Evolutionary conservation across 2,329 filamentous ascomycete genomes (phyloP).

Genomic region (Elsinoe necatrix): DNA sequence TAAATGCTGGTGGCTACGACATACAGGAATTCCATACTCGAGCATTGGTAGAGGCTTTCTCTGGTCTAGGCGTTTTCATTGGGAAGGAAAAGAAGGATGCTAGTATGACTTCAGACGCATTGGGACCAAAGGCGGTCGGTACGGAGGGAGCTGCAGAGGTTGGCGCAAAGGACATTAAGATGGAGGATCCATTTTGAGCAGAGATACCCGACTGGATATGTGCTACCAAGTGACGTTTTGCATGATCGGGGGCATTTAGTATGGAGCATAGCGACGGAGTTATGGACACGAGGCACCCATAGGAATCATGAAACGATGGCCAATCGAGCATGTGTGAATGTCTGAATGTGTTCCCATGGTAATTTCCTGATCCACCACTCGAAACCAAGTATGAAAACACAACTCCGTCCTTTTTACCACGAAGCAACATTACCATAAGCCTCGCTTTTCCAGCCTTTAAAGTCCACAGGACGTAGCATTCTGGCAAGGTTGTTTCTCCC

Average conservation of each 20-base stretch:
- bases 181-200: constrained; percentile 36
- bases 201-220: constrained; percentile 7
- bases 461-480: not conserved
- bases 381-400: not conserved
- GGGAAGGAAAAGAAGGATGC: constrained; percentile 56
- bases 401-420: too few species aligned
- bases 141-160: constrained; percentile 43
- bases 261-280: not conserved
- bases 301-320: not conserved
- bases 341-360: not conserved
- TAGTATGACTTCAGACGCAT: constrained; percentile 24
- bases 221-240: constrained; percentile 14
- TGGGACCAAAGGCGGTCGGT: constrained; percentile 24
- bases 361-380: not conserved
- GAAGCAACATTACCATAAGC: not conserved
- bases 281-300: not conserved
- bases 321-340: not conserved
- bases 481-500: not conserved
- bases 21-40: constrained; percentile 72
- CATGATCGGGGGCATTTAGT: not conserved
- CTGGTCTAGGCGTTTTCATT: constrained; percentile 79
- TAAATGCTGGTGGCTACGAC: constrained; percentile 74
- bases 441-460: too few species aligned
- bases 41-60: constrained; percentile 80
- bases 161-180: constrained; percentile 49